Base-by-base conservation (phyloP, 2,329 filamentous ascomycete species). In the Colletotrichum brevisporum region DNA sequence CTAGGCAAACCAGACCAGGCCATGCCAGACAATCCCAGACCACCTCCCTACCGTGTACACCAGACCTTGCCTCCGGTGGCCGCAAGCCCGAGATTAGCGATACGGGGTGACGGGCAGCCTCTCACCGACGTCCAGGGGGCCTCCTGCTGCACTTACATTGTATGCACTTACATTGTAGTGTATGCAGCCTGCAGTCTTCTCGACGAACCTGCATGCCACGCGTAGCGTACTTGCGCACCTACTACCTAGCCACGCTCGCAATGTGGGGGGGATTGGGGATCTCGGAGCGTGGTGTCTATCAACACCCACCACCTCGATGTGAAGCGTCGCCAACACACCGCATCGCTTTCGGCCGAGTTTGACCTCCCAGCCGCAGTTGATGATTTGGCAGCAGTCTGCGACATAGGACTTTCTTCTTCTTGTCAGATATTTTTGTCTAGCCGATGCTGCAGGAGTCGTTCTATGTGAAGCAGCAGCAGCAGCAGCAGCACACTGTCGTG, bases 361-460 rank as follows among this genome's bases (percentile, higher is more conserved):
- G 41, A 43, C 16, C 13, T 43, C 13, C 41, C 6, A 62, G 50
- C 41, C 18, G 36, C 43, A 5, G 45, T 26, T 63, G 41, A 26
- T 27, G 41, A 48, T 39, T 5, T n/a, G 18, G 21, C 53, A 26
- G n/a, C 5, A 31, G 16, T 24, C 26, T 54, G 60, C 53, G 65
- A 64, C 61, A 50, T 50, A 2, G 48, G 47, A 15, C 52, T 57
- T 56, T 56, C 45, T 57, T 64, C 10, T 57, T 48, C 12, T 9
- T 24, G 15, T 24, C 15, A 18, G 13, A 27, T 31, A 18, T 43
- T 26, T 18, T 21, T n/a, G 41, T 31, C 57, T 27, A 47, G 15
- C 31, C 27, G 18, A 27, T 4, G 16, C 36, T 24, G 21, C 45
- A 63, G 2, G 27, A 36, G 36, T 5, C 3, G 31, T 36, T 9